A percentile compares a stretch with the other conserved stretches of the same genome.
These are phyloP conservation scores for Wickerhamomyces xylosicus DNA, from an alignment of 805 yeast species.

Conservation along the genomic window DNA sequence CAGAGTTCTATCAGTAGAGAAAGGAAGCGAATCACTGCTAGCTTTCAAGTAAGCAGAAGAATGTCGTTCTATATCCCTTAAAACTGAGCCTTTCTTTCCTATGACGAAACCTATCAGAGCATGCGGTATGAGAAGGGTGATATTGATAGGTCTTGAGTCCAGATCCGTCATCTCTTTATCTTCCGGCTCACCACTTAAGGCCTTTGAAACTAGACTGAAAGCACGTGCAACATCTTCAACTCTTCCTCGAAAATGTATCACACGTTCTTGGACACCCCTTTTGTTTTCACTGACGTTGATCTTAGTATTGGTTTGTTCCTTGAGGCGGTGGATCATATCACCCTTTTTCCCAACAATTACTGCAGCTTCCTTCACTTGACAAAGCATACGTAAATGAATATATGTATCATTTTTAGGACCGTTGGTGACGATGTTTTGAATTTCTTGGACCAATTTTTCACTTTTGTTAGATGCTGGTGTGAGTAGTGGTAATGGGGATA, in stretches of 20 bases:
- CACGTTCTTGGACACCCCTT: slow-evolving; percentile 63
- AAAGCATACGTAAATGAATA: slow-evolving; percentile 63
- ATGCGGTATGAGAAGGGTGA: slow-evolving; percentile 65
- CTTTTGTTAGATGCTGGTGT: too few relatives aligned
- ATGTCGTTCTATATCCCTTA: slow-evolving; percentile 72
- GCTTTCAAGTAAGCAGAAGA: slow-evolving; percentile 74
- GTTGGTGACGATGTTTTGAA: slow-evolving; percentile 7
- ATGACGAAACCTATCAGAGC: slow-evolving; percentile 72
- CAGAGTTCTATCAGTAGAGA: slow-evolving; percentile 68
- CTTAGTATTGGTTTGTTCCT: slow-evolving; percentile 52
- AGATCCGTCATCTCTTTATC: slow-evolving; percentile 44
- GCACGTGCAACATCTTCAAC: slow-evolving; percentile 76
- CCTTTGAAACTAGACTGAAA: slow-evolving; percentile 61
- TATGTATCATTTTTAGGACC: slow-evolving; percentile 37
- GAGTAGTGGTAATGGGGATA: slow-evolving; percentile 2
- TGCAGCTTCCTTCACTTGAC: slow-evolving; percentile 68
- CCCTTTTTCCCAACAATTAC: slow-evolving; percentile 73
- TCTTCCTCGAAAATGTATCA: slow-evolving; percentile 62
- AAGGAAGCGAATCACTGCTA: slow-evolving; percentile 60
- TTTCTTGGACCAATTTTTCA: slow-evolving; percentile 4
- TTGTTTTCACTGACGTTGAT: slow-evolving; percentile 66
- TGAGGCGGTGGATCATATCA: slow-evolving; percentile 55
- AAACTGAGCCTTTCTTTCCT: slow-evolving; percentile 65
- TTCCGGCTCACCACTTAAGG: slow-evolving; percentile 56
- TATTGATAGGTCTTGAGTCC: slow-evolving; percentile 40